Evolutionary conservation across 208 protist genomes (phyloP), one percentile per base, ranked within the genome.

Genomic region (Vickermania ingenoplastis): DNA sequence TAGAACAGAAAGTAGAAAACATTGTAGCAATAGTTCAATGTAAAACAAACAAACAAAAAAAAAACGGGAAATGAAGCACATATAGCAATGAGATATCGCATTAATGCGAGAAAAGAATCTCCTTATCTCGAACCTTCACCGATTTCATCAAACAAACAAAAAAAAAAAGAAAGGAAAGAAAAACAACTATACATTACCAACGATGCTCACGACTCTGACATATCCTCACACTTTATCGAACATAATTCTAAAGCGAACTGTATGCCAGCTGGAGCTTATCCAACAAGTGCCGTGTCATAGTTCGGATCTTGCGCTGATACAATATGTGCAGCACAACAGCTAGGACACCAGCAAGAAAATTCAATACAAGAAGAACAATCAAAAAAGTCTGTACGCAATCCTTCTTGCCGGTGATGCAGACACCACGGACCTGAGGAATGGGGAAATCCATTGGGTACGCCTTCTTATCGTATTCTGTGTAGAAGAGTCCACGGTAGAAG

Each of bases 401-500:
- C 22, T 45, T 62, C 50, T 66, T 65, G 30, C 60, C 51, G 14
- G 13, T 62, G 25, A 56, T 29, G 50, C 67, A 73, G n/a, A 51
- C 28, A 3, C 66, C 66, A 2, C 53, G 41, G 28, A 27, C 53
- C 21, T 53, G 31, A 24, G 58, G 24, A 0, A 52, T 53, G 22
- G 66, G 66, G 0, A 31, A 3, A 13, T 48, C 58, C 22, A 54
- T 48, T 11, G 66, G 59, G 21, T 57, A 57, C 14, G 53, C 53
- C 36, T 63, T 21, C 41, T 59, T 63, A 29, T 59, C n/a, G 21
- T 75, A 75, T n/a, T 54, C 28, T 21, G 51, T 17, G 11, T 63
- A 64, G 48, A 75, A 65, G 1, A 68, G 30, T 17, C 31, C 62
- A 17, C 69, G 62, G 31, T 66, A 75, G 1, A 75, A 31, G 26